phyloP scores from a whole-genome alignment of 164 flowering plant species.

The Litsea cubeba region DNA sequence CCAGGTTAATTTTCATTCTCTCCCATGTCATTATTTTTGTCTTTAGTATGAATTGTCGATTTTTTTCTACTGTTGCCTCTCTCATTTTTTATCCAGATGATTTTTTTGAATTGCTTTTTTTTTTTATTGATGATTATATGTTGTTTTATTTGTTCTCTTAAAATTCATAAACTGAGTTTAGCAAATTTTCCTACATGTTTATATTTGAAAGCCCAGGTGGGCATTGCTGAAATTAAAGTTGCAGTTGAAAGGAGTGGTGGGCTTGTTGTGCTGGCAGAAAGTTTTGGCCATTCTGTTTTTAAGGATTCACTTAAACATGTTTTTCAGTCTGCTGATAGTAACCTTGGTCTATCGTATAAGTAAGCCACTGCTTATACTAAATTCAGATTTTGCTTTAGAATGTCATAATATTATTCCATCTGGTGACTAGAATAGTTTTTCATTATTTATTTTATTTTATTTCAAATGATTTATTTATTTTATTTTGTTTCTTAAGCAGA shows the following conservation, averaged over 20 bases:
- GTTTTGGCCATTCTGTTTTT: conserved; percentile 95
- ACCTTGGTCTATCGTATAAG: conserved; percentile 85
- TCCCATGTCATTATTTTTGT: background rate
- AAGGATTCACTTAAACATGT: conserved; percentile 79
- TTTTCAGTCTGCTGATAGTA: conserved; percentile 67
- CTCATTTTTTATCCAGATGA: background rate
- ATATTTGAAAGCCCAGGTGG: conserved; percentile 48
- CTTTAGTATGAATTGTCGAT: background rate
- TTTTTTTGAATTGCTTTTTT: background rate
- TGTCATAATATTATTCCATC: background rate
- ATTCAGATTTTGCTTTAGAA: background rate
- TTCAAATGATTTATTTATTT: too few species aligned
- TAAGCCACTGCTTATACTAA: conserved; percentile 25
- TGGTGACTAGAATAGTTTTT: background rate
- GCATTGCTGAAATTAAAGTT: conserved; percentile 88
- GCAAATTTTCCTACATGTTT: background rate
- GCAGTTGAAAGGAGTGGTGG: conserved; percentile 96
- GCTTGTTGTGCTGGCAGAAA: conserved; percentile 94
- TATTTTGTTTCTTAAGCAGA: too few species aligned
- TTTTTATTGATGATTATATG: too few species aligned
- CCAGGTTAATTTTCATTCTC: conserved; percentile 48
- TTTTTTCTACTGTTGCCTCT: background rate
- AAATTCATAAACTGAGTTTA: background rate
- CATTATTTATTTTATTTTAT: too few species aligned
- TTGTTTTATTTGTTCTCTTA: background rate